Evolutionary conservation across 2,329 filamentous ascomycete genomes (phyloP).

Genomic region (Talaromyces sp.): DNA sequence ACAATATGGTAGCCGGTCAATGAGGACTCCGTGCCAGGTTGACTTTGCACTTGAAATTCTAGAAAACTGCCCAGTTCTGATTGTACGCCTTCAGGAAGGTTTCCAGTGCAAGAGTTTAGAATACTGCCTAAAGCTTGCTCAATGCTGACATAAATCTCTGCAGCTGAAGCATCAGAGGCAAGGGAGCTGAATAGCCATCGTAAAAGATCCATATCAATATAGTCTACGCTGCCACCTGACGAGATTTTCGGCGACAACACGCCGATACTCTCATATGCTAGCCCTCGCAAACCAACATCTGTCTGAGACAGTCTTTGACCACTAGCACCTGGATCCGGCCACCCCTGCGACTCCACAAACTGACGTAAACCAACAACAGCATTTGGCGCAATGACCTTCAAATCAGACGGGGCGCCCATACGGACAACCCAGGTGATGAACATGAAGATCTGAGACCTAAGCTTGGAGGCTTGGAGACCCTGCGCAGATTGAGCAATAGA

Average conservation of each 20-base stretch:
- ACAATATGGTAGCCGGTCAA: slow-evolving; percentile 48
- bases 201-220: slow-evolving; percentile 54
- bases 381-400: slow-evolving; percentile 64
- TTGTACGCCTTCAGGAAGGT: slow-evolving; percentile 44
- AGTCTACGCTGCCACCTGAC: slow-evolving; percentile 27
- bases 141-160: slow-evolving; percentile 77
- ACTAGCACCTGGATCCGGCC: slow-evolving; percentile 63
- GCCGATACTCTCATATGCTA: slow-evolving; percentile 89
- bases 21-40: slow-evolving; percentile 40
- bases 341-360: slow-evolving; percentile 78
- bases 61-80: slow-evolving; percentile 57
- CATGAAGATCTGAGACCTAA: slow-evolving; percentile 78
- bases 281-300: slow-evolving; percentile 67
- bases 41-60: slow-evolving; percentile 64
- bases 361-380: slow-evolving; percentile 67
- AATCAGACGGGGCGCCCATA: slow-evolving; percentile 62
- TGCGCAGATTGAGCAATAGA: slow-evolving; percentile 46
- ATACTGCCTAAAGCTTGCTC: slow-evolving; percentile 84
- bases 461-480: slow-evolving; percentile 72
- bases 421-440: slow-evolving; percentile 85
- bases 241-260: slow-evolving; percentile 61
- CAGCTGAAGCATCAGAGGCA: slow-evolving; percentile 71
- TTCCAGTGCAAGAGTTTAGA: slow-evolving; percentile 57
- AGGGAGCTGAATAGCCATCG: slow-evolving; percentile 83
- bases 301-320: slow-evolving; percentile 58